These are phyloP conservation scores for Naganishia liquefaciens DNA, from an alignment of 1,284 basidiomycete genomes.

Conservation along the genomic window DNA sequence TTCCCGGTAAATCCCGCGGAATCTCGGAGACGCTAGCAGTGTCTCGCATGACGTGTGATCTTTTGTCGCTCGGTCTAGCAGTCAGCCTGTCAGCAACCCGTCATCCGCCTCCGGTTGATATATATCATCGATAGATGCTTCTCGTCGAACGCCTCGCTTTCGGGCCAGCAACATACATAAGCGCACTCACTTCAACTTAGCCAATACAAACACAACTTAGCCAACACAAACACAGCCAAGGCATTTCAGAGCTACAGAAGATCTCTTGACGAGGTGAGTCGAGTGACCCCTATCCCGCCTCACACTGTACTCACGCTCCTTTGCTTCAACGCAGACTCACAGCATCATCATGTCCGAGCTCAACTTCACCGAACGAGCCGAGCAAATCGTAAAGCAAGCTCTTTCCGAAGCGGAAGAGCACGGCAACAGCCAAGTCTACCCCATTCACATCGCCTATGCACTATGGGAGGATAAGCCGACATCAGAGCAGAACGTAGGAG, in stretches of 20 bases:
- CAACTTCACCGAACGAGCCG: slow-evolving; percentile 55
- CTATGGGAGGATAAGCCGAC: slow-evolving; percentile 42
- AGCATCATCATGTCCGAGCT: slow-evolving; percentile 27
- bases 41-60: no score
- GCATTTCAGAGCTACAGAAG: neutral
- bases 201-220: neutral
- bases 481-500: slow-evolving; percentile 15
- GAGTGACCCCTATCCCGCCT: no score
- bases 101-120: neutral
- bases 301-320: neutral
- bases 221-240: neutral
- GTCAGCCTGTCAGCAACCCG: neutral
- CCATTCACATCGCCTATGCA: slow-evolving; percentile 52
- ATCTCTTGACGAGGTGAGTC: slow-evolving; percentile 9
- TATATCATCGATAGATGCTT: slow-evolving; percentile 18
- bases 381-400: slow-evolving; percentile 58
- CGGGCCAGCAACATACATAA: neutral
- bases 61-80: no score
- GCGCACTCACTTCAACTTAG: neutral
- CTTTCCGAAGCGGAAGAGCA: slow-evolving; percentile 55
- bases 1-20: no score
- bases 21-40: no score
- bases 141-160: neutral
- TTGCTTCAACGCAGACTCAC: neutral
- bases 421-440: slow-evolving; percentile 47